phyloP scores from a whole-genome alignment of 306 rosid genomes.

The Castanea crenata region DNA sequence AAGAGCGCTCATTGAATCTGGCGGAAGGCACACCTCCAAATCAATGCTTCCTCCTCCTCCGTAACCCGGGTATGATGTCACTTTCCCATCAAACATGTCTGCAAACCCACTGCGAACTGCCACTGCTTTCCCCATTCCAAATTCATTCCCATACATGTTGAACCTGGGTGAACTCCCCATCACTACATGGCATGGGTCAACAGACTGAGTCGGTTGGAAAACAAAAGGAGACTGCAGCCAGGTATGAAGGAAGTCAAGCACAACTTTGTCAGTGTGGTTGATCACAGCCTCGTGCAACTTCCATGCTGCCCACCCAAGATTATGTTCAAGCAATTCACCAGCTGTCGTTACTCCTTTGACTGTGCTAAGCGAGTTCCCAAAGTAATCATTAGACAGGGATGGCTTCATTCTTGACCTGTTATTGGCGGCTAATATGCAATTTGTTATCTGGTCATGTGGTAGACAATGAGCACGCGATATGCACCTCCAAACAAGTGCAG shows the following conservation, averaged over 20 bases:
- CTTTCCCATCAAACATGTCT: too few relatives aligned
- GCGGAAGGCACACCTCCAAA: conserved; percentile 46
- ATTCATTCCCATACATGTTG: background rate
- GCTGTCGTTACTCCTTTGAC: background rate
- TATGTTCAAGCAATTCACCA: too few relatives aligned
- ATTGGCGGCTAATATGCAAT: too few relatives aligned
- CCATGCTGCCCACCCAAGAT: too few relatives aligned
- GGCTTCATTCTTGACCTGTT: conserved; percentile 43
- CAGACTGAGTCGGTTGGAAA: background rate
- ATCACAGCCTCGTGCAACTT: conserved; percentile 6
- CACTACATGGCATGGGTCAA: conserved; percentile 29
- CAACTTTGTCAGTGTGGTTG: conserved; percentile 5
- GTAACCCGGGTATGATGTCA: conserved; percentile 34
- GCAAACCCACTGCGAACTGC: too few relatives aligned
- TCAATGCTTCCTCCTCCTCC: conserved; percentile 64
- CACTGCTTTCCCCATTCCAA: too few relatives aligned
- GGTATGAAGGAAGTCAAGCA: background rate
- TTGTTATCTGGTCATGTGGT: too few relatives aligned
- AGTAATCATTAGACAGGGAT: conserved; percentile 35
- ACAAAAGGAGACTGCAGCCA: conserved; percentile 41
- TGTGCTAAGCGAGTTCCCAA: conserved; percentile 32
- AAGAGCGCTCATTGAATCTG: background rate
- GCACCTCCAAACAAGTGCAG: too few relatives aligned
- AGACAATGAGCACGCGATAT: too few relatives aligned
- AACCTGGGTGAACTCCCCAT: conserved; percentile 61